Evolutionary conservation across 305 asterid species (phyloP).

Genomic region (Plantago rigida): DNA sequence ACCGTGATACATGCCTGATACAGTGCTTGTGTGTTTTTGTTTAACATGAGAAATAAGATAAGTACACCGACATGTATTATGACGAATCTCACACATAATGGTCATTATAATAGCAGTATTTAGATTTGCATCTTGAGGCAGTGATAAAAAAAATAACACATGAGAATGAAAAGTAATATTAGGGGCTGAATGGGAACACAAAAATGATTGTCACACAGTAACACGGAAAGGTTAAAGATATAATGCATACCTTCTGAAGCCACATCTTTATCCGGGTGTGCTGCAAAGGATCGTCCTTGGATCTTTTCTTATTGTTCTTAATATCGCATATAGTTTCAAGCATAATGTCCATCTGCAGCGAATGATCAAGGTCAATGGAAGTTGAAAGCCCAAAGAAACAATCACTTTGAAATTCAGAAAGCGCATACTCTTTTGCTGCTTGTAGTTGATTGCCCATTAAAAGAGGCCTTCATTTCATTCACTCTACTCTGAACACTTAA

Average conservation of each 20-base stretch:
- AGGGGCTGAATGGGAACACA: constrained; percentile 7
- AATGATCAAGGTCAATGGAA: constrained; percentile 24
- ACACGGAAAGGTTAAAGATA: constrained; percentile 1
- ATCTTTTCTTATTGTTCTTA: constrained; percentile 71
- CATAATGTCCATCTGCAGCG: constrained; percentile 84
- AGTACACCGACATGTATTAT: too few relatives aligned
- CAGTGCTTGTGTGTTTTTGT: too few relatives aligned
- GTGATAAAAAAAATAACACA: not conserved
- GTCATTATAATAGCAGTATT: not conserved
- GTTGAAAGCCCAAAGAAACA: constrained; percentile 22
- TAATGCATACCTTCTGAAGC: constrained; percentile 68
- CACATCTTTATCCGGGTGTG: constrained; percentile 72
- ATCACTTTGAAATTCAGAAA: constrained; percentile 17
- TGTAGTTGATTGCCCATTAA: constrained; percentile 48
- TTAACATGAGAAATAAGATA: too few relatives aligned
- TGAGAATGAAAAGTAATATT: not conserved
- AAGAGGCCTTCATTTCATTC: constrained; percentile 58
- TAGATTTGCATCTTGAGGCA: constrained; percentile 7
- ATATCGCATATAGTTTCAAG: constrained; percentile 77
- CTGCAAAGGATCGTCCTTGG: constrained; percentile 61
- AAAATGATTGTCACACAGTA: constrained; percentile 3
- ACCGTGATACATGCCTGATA: too few relatives aligned
- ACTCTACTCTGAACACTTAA: constrained; percentile 63
- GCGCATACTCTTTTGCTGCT: constrained; percentile 55
- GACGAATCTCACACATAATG: not conserved